Evolutionary conservation across 129 eudicot genomes (phyloP), one percentile per base, ranked within the genome.

Genomic region (Kitagawia praeruptora): DNA sequence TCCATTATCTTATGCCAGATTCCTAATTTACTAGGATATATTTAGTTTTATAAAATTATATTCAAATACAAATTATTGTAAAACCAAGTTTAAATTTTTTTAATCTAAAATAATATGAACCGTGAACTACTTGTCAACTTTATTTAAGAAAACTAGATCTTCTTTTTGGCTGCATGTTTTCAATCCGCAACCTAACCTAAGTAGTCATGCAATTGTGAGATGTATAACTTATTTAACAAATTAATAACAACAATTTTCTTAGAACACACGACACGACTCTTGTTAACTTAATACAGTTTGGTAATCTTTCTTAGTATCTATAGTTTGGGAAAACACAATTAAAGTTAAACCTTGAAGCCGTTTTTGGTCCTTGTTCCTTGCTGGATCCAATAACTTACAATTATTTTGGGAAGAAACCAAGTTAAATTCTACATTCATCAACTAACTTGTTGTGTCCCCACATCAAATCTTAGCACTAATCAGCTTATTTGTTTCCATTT

Each of bases 341-440:
- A 67, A 66, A 66, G 72, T 67, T 31, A 11, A 69, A 13, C 6
- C 11, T 15, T 8, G 5, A 8, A 19, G 45, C 21, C 19, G 6
- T 74, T 74, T 38, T 6, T 13, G 9, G 53, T 73, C 18, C 53
- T 45, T 46, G 18, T 31, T 31, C 34, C 18, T 28, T 42, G 16
- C 61, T n/a, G 41, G 41, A 27, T 46, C 27, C 40, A 74, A 46
- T 27, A 28, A 13, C 1, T 8, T 1, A 28, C 61, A 25, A 46
- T 46, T 0, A 75, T 75, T 42, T 44, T 12, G 34, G 23, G 23
- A 41, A 72, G 51, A 42, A 72, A 41, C 42, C 4, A 6, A 75
- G 77, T n/a, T 44, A 47, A 18, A 44, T 73, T 75, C 77, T 5
- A 75, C 58, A 46, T 27, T 45, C 77, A 46, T 75, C 61, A 75